Percentiles rank a stretch among this genome's conserved stretches.
phyloP scores from a whole-genome alignment of 306 rosid species.

The Pachyrhizus erosus region DNA sequence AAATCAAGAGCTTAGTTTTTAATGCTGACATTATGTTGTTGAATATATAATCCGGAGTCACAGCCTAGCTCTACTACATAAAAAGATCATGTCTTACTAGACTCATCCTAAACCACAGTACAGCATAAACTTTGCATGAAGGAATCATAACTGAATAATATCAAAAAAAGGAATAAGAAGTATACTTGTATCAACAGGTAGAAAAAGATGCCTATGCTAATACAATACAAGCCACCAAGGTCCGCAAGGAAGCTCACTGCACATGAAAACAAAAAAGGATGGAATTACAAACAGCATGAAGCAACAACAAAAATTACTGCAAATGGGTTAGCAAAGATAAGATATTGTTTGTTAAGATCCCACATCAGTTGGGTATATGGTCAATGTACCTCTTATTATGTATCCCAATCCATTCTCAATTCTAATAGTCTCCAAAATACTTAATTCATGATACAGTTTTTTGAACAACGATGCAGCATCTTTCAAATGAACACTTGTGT shows the following conservation, averaged over 20 bases:
- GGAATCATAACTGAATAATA: not conserved
- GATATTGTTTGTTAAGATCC: not conserved
- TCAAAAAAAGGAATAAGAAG: slow-evolving; percentile 33
- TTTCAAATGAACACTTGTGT: not conserved
- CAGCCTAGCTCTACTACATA: slow-evolving; percentile 1
- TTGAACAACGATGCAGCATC: slow-evolving; percentile 21
- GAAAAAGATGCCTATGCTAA: slow-evolving; percentile 85
- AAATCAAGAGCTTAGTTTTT: slow-evolving; percentile 20
- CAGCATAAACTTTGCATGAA: not conserved
- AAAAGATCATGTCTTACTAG: slow-evolving; percentile 2
- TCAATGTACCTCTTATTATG: not conserved
- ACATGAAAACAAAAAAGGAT: slow-evolving; percentile 39
- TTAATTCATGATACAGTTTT: not conserved
- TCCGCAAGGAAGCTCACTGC: slow-evolving; percentile 99
- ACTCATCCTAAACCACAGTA: slow-evolving; percentile 1
- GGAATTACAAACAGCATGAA: slow-evolving; percentile 24
- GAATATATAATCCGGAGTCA: not conserved
- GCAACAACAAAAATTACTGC: slow-evolving; percentile 18
- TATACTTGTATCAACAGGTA: slow-evolving; percentile 87
- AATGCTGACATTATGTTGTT: not conserved
- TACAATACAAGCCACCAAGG: slow-evolving; percentile 96
- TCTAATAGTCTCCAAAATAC: slow-evolving; percentile 19
- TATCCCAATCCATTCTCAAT: slow-evolving; percentile 4
- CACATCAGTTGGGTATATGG: not conserved
- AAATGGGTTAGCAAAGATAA: not conserved